Percentiles rank a stretch among this genome's conserved stretches.
phyloP scores from a whole-genome alignment of 345 rosid genomes.

The Carallia brachiata region DNA sequence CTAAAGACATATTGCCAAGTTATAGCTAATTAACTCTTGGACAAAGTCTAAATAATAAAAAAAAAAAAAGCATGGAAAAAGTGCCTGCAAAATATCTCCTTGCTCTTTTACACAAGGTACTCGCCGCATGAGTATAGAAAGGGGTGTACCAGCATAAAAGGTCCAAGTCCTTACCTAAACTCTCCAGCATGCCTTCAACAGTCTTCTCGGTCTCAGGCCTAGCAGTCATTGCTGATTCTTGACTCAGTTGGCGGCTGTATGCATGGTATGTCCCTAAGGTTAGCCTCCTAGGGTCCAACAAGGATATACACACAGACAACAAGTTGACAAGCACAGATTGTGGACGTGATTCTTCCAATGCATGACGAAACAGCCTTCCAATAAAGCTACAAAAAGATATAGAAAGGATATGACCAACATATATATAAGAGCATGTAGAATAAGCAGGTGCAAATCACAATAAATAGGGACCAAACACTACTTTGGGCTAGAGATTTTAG shows the following conservation, averaged over 20 bases:
- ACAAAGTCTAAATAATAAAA: too few relatives aligned
- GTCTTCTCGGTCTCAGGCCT: constrained; percentile 74
- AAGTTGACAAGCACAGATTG: constrained; percentile 88
- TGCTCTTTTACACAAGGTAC: not conserved
- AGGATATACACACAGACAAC: constrained; percentile 79
- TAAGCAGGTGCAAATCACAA: not conserved
- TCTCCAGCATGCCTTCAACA: constrained; percentile 83
- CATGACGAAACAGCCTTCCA: constrained; percentile 72
- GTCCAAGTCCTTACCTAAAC: constrained; percentile 55
- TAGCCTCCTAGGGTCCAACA: constrained; percentile 85
- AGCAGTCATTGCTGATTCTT: constrained; percentile 49
- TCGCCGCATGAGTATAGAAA: not conserved
- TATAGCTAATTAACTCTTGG: not conserved
- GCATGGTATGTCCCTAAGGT: constrained; percentile 59
- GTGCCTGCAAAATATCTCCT: not conserved
- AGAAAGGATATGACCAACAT: constrained; percentile 11
- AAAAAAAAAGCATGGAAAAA: not conserved
- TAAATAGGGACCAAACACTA: constrained; percentile 22
- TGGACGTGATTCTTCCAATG: constrained; percentile 83
- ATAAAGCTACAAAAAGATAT: constrained; percentile 55
- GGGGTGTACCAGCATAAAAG: not conserved
- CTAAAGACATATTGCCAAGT: not conserved
- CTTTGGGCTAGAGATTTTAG: constrained; percentile 78
- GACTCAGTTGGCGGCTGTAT: constrained; percentile 61
- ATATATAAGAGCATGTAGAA: constrained; percentile 5